Percentiles rank a stretch among this genome's conserved stretches.
Evolutionary conservation across 179 eudicot genomes (phyloP).

Genomic region (Patellifolia procumbens): DNA sequence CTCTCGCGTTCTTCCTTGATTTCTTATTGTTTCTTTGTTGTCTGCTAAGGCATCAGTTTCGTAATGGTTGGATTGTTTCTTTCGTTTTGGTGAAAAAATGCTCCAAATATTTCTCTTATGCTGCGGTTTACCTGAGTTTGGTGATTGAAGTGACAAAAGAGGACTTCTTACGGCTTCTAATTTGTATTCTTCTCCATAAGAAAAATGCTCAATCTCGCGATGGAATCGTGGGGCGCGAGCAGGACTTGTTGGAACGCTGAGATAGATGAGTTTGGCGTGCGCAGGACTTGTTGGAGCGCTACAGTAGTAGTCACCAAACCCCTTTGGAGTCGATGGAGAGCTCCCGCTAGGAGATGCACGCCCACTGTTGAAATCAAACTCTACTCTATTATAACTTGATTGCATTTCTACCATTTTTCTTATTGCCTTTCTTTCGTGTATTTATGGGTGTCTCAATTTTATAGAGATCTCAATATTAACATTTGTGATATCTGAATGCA

Average conservation of each 20-base stretch:
- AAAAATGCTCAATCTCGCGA: slow-evolving; percentile 31
- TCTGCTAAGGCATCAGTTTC: background rate
- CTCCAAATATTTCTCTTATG: slow-evolving; percentile 33
- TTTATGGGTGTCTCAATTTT: background rate
- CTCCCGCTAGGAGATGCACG: slow-evolving; percentile 33
- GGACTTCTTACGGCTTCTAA: slow-evolving; percentile 11
- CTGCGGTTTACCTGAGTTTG: slow-evolving; percentile 20
- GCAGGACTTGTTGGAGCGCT: slow-evolving; percentile 58
- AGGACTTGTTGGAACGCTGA: slow-evolving; percentile 56
- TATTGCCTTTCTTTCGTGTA: slow-evolving; percentile 3
- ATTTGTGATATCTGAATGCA: background rate
- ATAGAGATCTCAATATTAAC: background rate
- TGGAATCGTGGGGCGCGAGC: slow-evolving; percentile 17
- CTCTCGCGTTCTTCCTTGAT: slow-evolving; percentile 33
- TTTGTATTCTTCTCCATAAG: background rate
- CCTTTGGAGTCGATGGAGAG: slow-evolving; percentile 46
- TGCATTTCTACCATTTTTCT: slow-evolving; percentile 16
- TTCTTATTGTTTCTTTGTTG: background rate
- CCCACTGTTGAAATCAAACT: slow-evolving; percentile 49
- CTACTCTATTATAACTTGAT: slow-evolving; percentile 24
- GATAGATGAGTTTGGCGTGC: too few species aligned
- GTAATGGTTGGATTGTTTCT: slow-evolving; percentile 15
- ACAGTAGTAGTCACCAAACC: slow-evolving; percentile 35
- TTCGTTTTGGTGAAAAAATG: slow-evolving; percentile 32
- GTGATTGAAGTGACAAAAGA: slow-evolving; percentile 25